Evolutionary conservation across 352 stramenopile genomes (phyloP).

Genomic region (Globisporangium radiosum): DNA sequence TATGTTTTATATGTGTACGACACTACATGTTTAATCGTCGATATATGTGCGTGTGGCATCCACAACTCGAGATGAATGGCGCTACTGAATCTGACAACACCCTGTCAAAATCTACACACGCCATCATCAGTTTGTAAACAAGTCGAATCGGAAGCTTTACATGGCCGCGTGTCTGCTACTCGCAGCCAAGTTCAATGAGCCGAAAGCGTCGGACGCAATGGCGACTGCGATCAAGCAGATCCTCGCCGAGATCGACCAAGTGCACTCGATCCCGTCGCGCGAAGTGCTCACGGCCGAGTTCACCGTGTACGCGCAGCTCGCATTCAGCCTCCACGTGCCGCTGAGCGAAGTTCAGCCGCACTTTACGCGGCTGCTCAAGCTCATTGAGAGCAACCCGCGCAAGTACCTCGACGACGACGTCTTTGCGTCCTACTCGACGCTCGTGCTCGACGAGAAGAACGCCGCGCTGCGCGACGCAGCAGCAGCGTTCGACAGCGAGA

Average conservation of each 20-base stretch:
- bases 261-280: slow-evolving; percentile 69
- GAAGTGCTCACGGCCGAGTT: slow-evolving; percentile 89
- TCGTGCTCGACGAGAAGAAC: slow-evolving; percentile 67
- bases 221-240: slow-evolving; percentile 61
- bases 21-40: background rate
- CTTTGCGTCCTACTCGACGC: slow-evolving; percentile 66
- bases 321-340: slow-evolving; percentile 82
- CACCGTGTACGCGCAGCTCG: slow-evolving; percentile 85
- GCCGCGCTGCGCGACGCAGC: slow-evolving; percentile 10
- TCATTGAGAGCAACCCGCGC: slow-evolving; percentile 83
- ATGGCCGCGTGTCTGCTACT: slow-evolving; percentile 95
- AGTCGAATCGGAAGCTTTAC: slow-evolving; percentile 93
- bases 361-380: slow-evolving; percentile 78
- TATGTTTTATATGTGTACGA: background rate
- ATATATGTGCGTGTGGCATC: no score
- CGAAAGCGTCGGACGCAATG: slow-evolving; percentile 56
- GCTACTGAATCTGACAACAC: background rate
- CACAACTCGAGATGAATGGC: no score
- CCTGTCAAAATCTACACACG: slow-evolving; percentile 38
- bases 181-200: slow-evolving; percentile 91
- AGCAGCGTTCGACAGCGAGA: slow-evolving; percentile 29
- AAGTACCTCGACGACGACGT: slow-evolving; percentile 88
- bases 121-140: slow-evolving; percentile 84
- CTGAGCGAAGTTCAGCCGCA: slow-evolving; percentile 80
- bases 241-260: slow-evolving; percentile 69